Evolutionary conservation across 371 early-diverging fungal genomes (phyloP), one percentile per base, ranked within the genome.

Genomic region (Rhizomucor pusillus): DNA sequence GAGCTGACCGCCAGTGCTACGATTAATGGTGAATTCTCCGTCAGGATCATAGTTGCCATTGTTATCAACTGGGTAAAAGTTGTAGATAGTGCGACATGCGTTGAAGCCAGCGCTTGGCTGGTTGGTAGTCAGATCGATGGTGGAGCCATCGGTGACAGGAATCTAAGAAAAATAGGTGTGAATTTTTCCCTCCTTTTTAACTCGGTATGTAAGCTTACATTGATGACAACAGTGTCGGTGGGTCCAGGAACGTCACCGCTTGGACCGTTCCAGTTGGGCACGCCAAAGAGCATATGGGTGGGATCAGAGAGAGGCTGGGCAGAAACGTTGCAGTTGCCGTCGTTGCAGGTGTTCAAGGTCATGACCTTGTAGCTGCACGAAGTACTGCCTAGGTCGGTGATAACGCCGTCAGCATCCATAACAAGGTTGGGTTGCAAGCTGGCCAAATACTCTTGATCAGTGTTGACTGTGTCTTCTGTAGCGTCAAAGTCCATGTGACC

Each of bases 1-100:
- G 16, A 69, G 40, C 7, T 56, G 56, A 24, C 54, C 48, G 0
- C 47, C 59, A 2, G 60, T 62, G 43, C 53, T 52, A 19, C 69
- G 45, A 13, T 36, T 11, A 5, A 62, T 18, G 2, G 52, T 54
- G 20, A 62, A 53, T 9, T 44, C 22, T 1, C 62, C 59, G 35
- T 47, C 24, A 2, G 47, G 11, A 12, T 37, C 7, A 16, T 54
- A 69, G 9, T 43, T 39, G 9, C 62, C 62, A 13, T 16, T 12
- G 0, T 12, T 12, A 45, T 65, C 62, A 1, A 50, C 48, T 4
- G 69, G 62, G 18, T 65, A 68, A 10, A 65, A 59, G 48, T 68
- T 62, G 18, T 48, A 65, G 34, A 68, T 49, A 0, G 56, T 41
- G 1, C 25, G 47, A 19, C 62, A 65, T 4, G 18, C 13, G 18